Evolutionary conservation across 1,284 basidiomycete genomes (phyloP), one percentile per base, ranked within the genome.

Genomic region (Marasmius tenuissimus): DNA sequence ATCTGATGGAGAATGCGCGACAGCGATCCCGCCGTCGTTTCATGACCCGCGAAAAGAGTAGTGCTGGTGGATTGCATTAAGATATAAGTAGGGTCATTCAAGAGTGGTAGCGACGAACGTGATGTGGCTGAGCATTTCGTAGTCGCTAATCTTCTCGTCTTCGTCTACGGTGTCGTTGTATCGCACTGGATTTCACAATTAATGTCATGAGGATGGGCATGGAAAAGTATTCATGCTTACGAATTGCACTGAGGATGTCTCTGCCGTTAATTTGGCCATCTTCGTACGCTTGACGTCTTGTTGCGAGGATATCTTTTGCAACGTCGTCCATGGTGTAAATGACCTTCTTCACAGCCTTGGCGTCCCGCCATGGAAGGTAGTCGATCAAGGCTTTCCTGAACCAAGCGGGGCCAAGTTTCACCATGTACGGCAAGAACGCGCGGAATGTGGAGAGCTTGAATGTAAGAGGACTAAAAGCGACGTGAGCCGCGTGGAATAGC

Each of bases 1-100:
- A 94, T 84, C 33, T 84, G 82, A 70, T 88, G 88, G 1, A 93
- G 75, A 61, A 83, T 85, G 92, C 92, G 95, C 4, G 88, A 84
- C 0, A 91, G 76, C 0, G 88, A 86, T 0, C 85, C 87, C 0
- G 81, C 75, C 16, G 81, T 82, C 4, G 84, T 87, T 69, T 89
- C 87, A 72, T 87, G 81, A 18, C 86, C 85, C 2, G 85, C 85
- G n/a, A 85, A 81, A 53, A 94, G 81, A 71, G 94, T 91, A 0
- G 89, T 93, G 27, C 27, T 27, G 27, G 4, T 27, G 27, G 4
- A 27, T 27, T 27, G 27, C 27, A 4, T 27, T 4, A 27, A 4
- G 27, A 27, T 2, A 27, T 27, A 27, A 27, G 27, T 27, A 27
- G 27, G 27, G 27, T 27, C 27, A 27, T 2, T 27, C 4, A 27